phyloP scores from a whole-genome alignment of 208 protist species.

The Angomonas ambiguus region DNA sequence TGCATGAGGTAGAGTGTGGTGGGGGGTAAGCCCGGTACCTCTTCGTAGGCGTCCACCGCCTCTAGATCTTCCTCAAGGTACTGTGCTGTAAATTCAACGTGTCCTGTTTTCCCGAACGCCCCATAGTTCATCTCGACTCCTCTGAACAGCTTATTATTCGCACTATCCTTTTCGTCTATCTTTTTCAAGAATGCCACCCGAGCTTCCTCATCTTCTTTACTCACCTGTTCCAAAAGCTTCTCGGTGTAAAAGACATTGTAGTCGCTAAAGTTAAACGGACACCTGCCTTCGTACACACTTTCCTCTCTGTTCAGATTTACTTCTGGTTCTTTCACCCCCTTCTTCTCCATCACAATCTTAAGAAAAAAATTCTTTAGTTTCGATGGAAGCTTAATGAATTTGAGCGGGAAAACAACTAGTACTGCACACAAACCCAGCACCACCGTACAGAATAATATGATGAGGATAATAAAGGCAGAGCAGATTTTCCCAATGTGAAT shows the following conservation, averaged over 20 bases:
- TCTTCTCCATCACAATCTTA: background rate
- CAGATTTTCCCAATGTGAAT: background rate
- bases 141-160: constrained; percentile 11
- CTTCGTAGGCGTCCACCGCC: constrained; percentile 10
- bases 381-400: background rate
- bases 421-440: constrained; percentile 6
- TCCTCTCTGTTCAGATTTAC: too few relatives aligned
- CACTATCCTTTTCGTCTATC: background rate
- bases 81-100: constrained; percentile 24
- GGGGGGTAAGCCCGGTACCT: background rate
- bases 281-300: background rate
- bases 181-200: background rate
- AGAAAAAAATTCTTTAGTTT: background rate
- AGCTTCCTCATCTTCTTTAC: background rate
- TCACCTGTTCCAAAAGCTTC: background rate
- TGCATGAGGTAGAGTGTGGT: constrained; percentile 24
- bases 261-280: background rate
- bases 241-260: constrained; percentile 2
- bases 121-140: constrained; percentile 19
- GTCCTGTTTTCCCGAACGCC: constrained; percentile 18
- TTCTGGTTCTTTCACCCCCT: background rate
- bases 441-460: constrained; percentile 13
- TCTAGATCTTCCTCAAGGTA: constrained; percentile 30
- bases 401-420: background rate
- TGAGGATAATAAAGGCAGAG: constrained; percentile 14